These are phyloP conservation scores for Paraglomus brasilianum DNA, from an alignment of 192 early-diverging fungal species.

Conservation along the genomic window DNA sequence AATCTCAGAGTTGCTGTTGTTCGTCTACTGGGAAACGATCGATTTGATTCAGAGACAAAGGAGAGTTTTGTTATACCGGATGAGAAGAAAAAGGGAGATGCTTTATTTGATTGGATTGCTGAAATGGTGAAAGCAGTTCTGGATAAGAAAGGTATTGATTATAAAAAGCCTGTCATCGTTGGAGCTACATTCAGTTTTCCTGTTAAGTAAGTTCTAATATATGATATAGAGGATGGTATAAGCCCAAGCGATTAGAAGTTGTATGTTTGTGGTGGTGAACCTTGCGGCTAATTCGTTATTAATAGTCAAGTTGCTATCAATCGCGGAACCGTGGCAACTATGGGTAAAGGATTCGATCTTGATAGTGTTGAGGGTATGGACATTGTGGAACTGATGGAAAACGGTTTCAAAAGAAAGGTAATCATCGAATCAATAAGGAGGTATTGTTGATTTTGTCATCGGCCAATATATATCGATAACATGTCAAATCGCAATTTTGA, in stretches of 20 bases:
- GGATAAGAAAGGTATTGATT: conserved; percentile 39
- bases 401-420: conserved; percentile 70
- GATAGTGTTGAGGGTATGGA: conserved; percentile 78
- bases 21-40: conserved; percentile 74
- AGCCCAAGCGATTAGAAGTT: background rate
- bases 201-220: conserved; percentile 58
- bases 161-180: conserved; percentile 55
- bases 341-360: conserved; percentile 86
- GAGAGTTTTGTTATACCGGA: conserved; percentile 70
- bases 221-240: background rate
- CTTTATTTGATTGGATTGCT: conserved; percentile 85
- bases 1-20: conserved; percentile 90
- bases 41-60: conserved; percentile 62
- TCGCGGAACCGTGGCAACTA: conserved; percentile 49
- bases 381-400: conserved; percentile 80
- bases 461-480: no score
- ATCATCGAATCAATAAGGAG: no score
- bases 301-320: conserved; percentile 55
- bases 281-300: conserved; percentile 13
- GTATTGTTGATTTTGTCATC: conserved; percentile 16
- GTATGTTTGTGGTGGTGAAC: background rate
- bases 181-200: conserved; percentile 90
- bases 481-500: no score
- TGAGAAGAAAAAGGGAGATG: conserved; percentile 74
- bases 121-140: conserved; percentile 58